These are phyloP conservation scores for Daphne laureola DNA, from an alignment of 441 rosid species.

Conservation along the genomic window DNA sequence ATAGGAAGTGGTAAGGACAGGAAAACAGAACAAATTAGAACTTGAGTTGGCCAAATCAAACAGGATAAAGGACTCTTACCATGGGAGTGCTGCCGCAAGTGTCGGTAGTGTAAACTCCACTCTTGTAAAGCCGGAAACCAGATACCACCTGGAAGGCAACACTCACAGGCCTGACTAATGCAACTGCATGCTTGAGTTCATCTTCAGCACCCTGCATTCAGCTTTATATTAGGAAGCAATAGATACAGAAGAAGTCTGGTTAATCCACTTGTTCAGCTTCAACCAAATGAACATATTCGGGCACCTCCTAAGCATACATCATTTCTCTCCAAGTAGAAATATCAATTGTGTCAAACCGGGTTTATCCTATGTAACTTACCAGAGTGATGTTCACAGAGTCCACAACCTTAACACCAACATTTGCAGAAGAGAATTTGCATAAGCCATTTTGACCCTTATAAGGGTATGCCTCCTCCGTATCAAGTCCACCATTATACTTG, in stretches of 20 bases:
- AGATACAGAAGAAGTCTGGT: not conserved
- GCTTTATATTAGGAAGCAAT: not conserved
- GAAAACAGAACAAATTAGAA: not conserved
- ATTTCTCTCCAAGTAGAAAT: not conserved
- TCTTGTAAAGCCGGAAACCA: constrained; percentile 60
- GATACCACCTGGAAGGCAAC: constrained; percentile 73
- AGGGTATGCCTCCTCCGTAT: constrained; percentile 86
- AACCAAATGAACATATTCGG: not conserved
- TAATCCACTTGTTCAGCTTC: not conserved
- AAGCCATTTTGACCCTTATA: constrained; percentile 49
- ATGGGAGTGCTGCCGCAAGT: constrained; percentile 63
- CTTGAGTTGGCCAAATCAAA: not conserved
- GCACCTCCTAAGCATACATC: not conserved
- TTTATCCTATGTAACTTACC: constrained; percentile 30
- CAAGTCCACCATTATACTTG: constrained; percentile 89
- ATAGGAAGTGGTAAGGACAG: no score
- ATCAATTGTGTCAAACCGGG: no score
- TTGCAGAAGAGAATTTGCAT: constrained; percentile 75
- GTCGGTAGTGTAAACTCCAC: constrained; percentile 72
- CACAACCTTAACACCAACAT: constrained; percentile 61
- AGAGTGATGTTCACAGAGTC: constrained; percentile 76
- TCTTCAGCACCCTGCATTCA: constrained; percentile 76
- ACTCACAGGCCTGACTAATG: constrained; percentile 73
- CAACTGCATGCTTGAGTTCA: constrained; percentile 88
- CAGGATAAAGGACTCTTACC: constrained; percentile 37